Percentiles rank a stretch among this genome's conserved stretches.
Evolutionary conservation across 140 eudicot species (phyloP).

Genomic region (Oenanthe javanica): DNA sequence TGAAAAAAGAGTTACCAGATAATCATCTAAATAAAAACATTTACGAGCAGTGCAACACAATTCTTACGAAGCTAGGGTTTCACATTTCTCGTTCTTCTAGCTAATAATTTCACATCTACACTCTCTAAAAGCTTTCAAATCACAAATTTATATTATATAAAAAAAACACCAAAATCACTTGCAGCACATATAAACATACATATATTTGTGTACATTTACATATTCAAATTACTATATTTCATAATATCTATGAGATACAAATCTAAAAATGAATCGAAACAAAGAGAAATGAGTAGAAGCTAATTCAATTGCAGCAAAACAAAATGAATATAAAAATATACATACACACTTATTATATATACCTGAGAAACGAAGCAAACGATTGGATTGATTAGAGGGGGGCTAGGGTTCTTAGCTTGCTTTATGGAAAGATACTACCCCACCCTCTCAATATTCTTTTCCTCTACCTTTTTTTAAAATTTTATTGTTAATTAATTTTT

Average conservation of each 20-base stretch:
- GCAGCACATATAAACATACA: not conserved
- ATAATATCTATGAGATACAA: not conserved
- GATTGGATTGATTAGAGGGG: not conserved
- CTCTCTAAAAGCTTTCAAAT: not conserved
- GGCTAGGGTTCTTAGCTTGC: slow-evolving; percentile 4
- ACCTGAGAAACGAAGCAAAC: not conserved
- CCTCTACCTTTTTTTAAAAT: too few species aligned
- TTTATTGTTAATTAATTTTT: too few species aligned
- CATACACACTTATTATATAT: not conserved
- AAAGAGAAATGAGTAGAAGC: not conserved
- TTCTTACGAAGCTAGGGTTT: not conserved
- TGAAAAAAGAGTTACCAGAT: too few species aligned
- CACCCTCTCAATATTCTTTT: not conserved
- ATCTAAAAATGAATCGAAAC: not conserved
- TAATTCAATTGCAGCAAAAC: not conserved
- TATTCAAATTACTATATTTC: not conserved
- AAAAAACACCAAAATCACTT: not conserved
- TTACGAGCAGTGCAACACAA: too few species aligned
- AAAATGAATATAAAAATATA: not conserved
- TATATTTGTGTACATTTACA: not conserved
- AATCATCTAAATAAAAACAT: too few species aligned
- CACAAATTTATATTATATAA: not conserved
- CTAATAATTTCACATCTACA: not conserved
- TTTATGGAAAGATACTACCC: not conserved
- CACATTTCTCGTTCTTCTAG: not conserved